A percentile compares a stretch with the other conserved stretches of the same genome.
Evolutionary conservation across 2,329 filamentous ascomycete species (phyloP).

Genomic region (Diaporthe sp.): DNA sequence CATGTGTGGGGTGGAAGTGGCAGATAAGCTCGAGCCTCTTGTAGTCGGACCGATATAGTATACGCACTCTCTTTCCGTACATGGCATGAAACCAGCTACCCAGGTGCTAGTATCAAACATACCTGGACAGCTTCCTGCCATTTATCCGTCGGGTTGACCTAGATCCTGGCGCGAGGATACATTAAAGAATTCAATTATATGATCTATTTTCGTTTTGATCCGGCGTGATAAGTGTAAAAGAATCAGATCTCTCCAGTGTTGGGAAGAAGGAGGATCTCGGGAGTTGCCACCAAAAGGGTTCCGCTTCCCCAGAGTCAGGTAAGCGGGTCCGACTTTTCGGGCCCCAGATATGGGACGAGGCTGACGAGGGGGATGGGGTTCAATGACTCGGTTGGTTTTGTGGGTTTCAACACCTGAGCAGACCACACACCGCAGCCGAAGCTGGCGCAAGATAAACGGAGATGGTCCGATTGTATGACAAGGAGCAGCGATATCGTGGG

Average conservation of each 20-base stretch:
- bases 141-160: neutral
- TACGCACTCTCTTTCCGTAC: neutral
- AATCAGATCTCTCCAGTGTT: neutral
- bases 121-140: neutral
- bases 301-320: conserved; percentile 27
- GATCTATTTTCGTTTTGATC: too few species aligned
- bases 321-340: neutral
- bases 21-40: neutral
- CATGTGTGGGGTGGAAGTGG: conserved; percentile 18
- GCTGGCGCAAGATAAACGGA: neutral
- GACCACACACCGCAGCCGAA: neutral
- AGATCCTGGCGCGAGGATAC: neutral
- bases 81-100: conserved; percentile 1
- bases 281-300: neutral
- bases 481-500: conserved; percentile 7
- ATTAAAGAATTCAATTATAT: too few species aligned
- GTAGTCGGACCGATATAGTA: conserved; percentile 12
- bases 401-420: conserved; percentile 19
- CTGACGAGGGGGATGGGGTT: neutral
- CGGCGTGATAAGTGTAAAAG: neutral
- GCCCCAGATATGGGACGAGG: conserved; percentile 3
- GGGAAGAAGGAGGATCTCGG: neutral
- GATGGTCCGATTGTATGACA: conserved; percentile 21
- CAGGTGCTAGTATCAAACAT: neutral
- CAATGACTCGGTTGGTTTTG: conserved; percentile 14